Percentiles rank a stretch among this genome's conserved stretches.
Conservation (phyloP, 371 early-diverging fungal species). For the Actinomortierella ambigua region DNA sequence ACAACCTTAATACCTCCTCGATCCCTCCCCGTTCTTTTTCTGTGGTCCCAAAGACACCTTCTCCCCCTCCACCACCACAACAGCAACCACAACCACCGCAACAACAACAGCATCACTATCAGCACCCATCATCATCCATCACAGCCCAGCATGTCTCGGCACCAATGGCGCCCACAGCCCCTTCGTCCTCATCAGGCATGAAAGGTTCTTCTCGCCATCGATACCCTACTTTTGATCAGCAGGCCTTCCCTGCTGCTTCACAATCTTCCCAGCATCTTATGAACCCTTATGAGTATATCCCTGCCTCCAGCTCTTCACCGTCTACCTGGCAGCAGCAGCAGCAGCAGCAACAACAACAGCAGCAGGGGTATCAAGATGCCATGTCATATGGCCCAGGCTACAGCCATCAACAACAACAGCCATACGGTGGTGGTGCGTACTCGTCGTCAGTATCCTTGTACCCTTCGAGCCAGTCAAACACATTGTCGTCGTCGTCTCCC, state of each 20-base stretch:
- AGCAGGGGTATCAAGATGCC: slow-evolving; percentile 10
- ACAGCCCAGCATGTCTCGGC: too few relatives aligned
- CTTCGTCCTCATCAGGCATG: neutral
- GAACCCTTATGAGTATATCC: too few relatives aligned
- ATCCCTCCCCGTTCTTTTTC: neutral
- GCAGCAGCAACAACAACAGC: slow-evolving; percentile 1
- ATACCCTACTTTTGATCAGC: slow-evolving; percentile 2
- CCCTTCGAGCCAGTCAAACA: too few relatives aligned
- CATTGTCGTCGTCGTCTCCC: slow-evolving; percentile 4
- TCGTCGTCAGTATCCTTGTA: too few relatives aligned
- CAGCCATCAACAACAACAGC: slow-evolving; percentile 11
- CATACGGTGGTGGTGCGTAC: slow-evolving; percentile 10
- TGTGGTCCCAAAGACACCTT: neutral
- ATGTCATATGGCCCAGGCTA: neutral
- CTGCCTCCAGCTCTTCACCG: neutral
- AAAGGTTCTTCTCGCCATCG: neutral
- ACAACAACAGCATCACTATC: slow-evolving; percentile 7
- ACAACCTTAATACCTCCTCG: neutral
- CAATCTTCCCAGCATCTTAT: too few relatives aligned
- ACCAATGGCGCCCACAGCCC: neutral
- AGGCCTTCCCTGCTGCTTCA: too few relatives aligned
- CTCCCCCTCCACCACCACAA: neutral
- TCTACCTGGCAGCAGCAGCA: slow-evolving; percentile 2
- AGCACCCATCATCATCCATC: neutral
- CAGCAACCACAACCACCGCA: slow-evolving; percentile 1